phyloP scores from a whole-genome alignment of 192 early-diverging fungal genomes.

The Coemansia guatemalensis region DNA sequence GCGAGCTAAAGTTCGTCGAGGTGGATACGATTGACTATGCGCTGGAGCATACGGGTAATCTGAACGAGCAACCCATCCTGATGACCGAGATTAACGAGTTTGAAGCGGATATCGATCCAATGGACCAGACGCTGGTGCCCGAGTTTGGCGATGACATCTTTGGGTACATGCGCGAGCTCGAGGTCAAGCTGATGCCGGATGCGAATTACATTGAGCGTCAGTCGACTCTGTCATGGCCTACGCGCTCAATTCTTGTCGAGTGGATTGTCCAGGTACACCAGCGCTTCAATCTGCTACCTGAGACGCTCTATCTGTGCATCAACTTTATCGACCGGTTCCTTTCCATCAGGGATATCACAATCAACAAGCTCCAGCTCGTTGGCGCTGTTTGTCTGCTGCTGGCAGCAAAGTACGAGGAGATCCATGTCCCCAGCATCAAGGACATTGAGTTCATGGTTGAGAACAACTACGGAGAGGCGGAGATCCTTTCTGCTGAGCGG shows the following conservation, averaged over 20 bases:
- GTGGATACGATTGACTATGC: constrained; percentile 45
- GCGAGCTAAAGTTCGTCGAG: constrained; percentile 41
- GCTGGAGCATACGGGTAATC: constrained; percentile 36
- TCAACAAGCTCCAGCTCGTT: constrained; percentile 59
- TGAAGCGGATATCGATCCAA: constrained; percentile 57
- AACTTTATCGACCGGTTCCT: constrained; percentile 64
- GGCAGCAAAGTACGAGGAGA: constrained; percentile 63
- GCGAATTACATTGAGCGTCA: constrained; percentile 56
- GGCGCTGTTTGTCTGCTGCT: constrained; percentile 56
- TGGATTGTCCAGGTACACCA: constrained; percentile 62
- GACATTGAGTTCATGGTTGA: constrained; percentile 55
- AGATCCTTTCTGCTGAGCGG: constrained; percentile 59
- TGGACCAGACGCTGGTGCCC: constrained; percentile 52
- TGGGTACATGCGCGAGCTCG: constrained; percentile 61
- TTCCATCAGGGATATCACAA: constrained; percentile 45
- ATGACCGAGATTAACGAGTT: constrained; percentile 44
- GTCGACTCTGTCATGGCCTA: constrained; percentile 51
- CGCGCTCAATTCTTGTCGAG: constrained; percentile 56
- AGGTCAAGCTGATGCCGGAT: constrained; percentile 57
- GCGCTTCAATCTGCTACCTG: constrained; percentile 60
- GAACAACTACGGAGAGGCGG: constrained; percentile 45
- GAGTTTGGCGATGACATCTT: constrained; percentile 67
- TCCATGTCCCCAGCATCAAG: constrained; percentile 54
- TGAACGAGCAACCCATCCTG: constrained; percentile 34
- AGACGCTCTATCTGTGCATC: constrained; percentile 58